Conservation (phyloP, 805 yeast genomes). For the Yarrowia osloensis region DNA sequence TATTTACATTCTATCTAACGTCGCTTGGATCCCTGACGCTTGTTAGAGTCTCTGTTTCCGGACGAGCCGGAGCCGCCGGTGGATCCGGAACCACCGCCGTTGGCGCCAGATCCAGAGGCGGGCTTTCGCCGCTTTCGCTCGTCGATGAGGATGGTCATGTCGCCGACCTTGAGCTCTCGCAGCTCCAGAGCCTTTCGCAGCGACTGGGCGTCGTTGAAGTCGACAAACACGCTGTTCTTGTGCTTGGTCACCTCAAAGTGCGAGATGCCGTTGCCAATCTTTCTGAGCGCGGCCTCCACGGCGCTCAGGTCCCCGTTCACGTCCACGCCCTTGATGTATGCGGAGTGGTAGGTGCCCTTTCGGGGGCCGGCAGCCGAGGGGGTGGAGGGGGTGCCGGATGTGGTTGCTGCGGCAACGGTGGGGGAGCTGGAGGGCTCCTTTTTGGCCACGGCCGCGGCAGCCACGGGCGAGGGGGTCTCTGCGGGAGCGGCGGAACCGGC, state of each 20-base stretch:
- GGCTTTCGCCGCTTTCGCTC: constrained; percentile 40
- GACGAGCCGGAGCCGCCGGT: not conserved
- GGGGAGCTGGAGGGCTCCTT: constrained; percentile 29
- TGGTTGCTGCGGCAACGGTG: constrained; percentile 18
- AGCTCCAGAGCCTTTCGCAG: constrained; percentile 40
- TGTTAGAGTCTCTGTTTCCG: constrained; percentile 29
- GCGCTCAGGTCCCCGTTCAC: constrained; percentile 37
- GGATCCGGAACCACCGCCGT: not conserved
- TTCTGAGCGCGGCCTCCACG: constrained; percentile 40
- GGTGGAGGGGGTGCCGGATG: not conserved
- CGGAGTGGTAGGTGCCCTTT: constrained; percentile 41
- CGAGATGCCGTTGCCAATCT: constrained; percentile 40
- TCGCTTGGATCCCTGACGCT: constrained; percentile 30
- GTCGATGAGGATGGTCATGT: constrained; percentile 39
- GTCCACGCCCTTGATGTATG: constrained; percentile 43
- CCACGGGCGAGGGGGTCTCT: constrained; percentile 31
- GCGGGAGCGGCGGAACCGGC: constrained; percentile 30
- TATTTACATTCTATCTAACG: constrained; percentile 21
- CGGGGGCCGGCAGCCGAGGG: constrained; percentile 6
- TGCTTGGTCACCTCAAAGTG: constrained; percentile 43
- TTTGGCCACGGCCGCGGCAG: constrained; percentile 28
- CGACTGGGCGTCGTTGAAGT: constrained; percentile 41
- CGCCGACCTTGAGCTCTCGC: constrained; percentile 41
- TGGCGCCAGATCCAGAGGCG: not conserved
- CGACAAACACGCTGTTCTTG: constrained; percentile 45